Evolutionary conservation across 768 basidiomycete species (phyloP).

Genomic region (Candolleomyces efflorescens): DNA sequence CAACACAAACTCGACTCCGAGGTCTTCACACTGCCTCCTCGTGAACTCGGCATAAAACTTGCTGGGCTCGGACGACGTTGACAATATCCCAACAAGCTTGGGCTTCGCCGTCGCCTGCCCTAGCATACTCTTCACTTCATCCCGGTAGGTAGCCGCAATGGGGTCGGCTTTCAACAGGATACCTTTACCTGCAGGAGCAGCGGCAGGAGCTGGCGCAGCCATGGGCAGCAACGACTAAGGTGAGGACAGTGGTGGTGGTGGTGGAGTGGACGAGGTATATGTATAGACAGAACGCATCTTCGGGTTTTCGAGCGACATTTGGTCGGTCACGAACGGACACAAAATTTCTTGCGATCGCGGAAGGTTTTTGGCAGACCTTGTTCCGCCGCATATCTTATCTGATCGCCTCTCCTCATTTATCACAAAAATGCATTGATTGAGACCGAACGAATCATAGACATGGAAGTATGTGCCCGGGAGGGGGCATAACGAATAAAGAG

Average conservation of each 20-base stretch:
- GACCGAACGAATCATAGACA: background rate
- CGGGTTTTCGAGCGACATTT: background rate
- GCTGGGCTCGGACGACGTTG: constrained; percentile 78
- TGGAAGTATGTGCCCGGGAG: background rate
- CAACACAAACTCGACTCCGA: constrained; percentile 86
- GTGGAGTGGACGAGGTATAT: background rate
- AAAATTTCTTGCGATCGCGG: constrained; percentile 4
- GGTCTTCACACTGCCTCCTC: constrained; percentile 79
- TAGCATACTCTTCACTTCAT: constrained; percentile 57
- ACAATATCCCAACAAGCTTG: constrained; percentile 87
- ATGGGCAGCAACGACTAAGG: background rate
- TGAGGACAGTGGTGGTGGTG: background rate
- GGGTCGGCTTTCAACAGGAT: constrained; percentile 75
- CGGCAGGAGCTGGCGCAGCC: background rate
- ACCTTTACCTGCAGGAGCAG: constrained; percentile 48
- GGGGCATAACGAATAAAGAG: background rate
- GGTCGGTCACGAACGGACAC: background rate
- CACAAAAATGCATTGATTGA: background rate
- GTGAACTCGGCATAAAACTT: constrained; percentile 89
- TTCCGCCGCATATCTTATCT: constrained; percentile 2
- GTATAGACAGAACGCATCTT: background rate
- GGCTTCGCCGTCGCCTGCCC: constrained; percentile 40
- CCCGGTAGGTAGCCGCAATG: constrained; percentile 66
- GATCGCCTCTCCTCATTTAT: background rate
- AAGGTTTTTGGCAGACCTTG: background rate